Evolutionary conservation across 1,139 yeast species (phyloP), one percentile per base, ranked within the genome.

Genomic region (Suhomyces coccinellae): DNA sequence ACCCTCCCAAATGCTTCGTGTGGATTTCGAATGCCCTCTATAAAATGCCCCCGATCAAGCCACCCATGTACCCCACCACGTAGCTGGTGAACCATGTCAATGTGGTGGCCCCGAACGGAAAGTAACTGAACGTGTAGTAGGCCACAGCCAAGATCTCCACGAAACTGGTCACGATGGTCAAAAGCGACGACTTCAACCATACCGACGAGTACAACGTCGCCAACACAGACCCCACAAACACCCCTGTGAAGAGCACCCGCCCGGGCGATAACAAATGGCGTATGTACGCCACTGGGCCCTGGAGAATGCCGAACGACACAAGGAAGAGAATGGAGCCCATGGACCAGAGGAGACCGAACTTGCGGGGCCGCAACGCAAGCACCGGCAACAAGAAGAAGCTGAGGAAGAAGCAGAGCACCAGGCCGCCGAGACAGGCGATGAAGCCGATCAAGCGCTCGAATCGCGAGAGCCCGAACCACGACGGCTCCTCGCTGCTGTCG

Each of bases 81-180:
- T 87, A 79, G 48, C 91, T 78, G 12, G 95, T 81, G 37, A 93
- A 83, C 81, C 89, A 84, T 43, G 90, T 83, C 56, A 91, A 69
- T 3, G 96, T 87, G 54, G 87, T 87, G 0, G 96, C 89, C 10
- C 98, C 98, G 70, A 90, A 87, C 27, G 99, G 99, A 74, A 93
- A 93, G 64, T 93, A 93, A 59, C 96, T 87, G 33, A 93, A 75
- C 0, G 93, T 84, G 62, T 93, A 93, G 75, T 95, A 93, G 13
- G 88, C 58, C 10, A 95, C 91, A 1, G 98, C 95, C 50, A 93
- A 67, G 15, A 90, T 71, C 64, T 93, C 97, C 20, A 87, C 67
- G 6, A 87, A 65, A 45, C 95, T 86, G 20, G 90, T 83, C 14
- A 90, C 60, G 28, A 93, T 69, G 0, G 98, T 90, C 46, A 90